Conservation (phyloP, 129 eudicot species). For the Chrysanthemum makinoi region DNA sequence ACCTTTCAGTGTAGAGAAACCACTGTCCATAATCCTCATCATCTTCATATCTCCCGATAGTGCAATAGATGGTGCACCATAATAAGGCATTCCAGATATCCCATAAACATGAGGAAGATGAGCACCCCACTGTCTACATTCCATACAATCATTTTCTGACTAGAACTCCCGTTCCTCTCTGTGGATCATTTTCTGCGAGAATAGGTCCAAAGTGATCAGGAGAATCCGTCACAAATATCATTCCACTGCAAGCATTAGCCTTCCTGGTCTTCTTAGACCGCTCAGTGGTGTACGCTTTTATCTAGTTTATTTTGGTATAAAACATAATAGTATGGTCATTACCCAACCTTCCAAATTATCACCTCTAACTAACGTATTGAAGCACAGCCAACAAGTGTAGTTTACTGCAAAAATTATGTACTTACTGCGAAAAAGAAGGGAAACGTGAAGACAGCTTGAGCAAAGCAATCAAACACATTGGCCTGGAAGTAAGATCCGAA, state of each 20-base stretch:
- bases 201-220: no score
- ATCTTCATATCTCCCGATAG: slow-evolving; percentile 89
- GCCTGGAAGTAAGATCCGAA: slow-evolving; percentile 73
- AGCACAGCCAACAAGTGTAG: not conserved
- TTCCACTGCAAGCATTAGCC: slow-evolving; percentile 5
- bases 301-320: no score
- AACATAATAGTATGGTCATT: no score
- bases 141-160: slow-evolving; percentile 79
- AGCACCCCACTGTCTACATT: slow-evolving; percentile 89
- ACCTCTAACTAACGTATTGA: slow-evolving; percentile 2
- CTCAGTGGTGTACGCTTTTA: no score
- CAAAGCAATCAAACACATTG: slow-evolving; percentile 92
- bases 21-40: slow-evolving; percentile 96
- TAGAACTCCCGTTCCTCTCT: slow-evolving; percentile 76
- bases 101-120: slow-evolving; percentile 86
- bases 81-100: slow-evolving; percentile 60
- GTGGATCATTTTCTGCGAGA: not conserved
- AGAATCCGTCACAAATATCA: no score
- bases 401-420: slow-evolving; percentile 15
- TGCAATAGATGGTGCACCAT: slow-evolving; percentile 83
- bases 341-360: no score
- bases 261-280: slow-evolving; percentile 56
- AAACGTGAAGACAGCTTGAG: slow-evolving; percentile 90
- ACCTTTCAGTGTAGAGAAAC: slow-evolving; percentile 83
- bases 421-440: slow-evolving; percentile 92